Conservation (phyloP, 2,329 filamentous ascomycete genomes). For the Falciphora oryzae region DNA sequence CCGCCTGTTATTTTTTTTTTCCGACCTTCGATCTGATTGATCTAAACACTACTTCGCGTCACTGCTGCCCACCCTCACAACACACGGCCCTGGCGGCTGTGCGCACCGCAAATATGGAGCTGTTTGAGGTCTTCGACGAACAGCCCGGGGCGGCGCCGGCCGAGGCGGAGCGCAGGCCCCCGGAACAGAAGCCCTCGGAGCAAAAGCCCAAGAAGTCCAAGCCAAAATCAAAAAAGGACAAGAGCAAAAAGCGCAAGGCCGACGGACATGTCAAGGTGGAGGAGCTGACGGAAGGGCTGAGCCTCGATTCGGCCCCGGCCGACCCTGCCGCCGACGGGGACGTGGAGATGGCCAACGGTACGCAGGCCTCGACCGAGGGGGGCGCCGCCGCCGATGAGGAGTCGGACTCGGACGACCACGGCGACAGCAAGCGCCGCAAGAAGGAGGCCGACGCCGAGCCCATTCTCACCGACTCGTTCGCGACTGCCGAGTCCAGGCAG, state of each 20-base stretch:
- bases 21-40: neutral
- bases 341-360: constrained; percentile 37
- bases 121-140: constrained; percentile 79
- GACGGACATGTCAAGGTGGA: constrained; percentile 50
- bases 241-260: constrained; percentile 79
- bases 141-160: constrained; percentile 38
- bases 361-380: constrained; percentile 10
- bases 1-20: neutral
- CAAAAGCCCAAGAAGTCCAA: constrained; percentile 30
- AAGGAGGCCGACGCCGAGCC: constrained; percentile 64
- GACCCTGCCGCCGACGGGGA: constrained; percentile 20
- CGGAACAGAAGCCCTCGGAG: constrained; percentile 2
- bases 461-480: constrained; percentile 86
- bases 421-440: constrained; percentile 55
- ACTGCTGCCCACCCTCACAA: neutral
- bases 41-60: neutral
- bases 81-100: neutral
- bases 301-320: constrained; percentile 1
- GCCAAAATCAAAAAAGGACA: constrained; percentile 46
- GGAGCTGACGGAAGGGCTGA: neutral
- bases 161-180: constrained; percentile 2
- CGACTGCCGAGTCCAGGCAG: constrained; percentile 91
- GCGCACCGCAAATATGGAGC: constrained; percentile 49
- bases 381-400: constrained; percentile 24
- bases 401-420: constrained; percentile 33